Evolutionary conservation across 2,329 filamentous ascomycete genomes (phyloP).

Genomic region (Aureobasidium uvarum): DNA sequence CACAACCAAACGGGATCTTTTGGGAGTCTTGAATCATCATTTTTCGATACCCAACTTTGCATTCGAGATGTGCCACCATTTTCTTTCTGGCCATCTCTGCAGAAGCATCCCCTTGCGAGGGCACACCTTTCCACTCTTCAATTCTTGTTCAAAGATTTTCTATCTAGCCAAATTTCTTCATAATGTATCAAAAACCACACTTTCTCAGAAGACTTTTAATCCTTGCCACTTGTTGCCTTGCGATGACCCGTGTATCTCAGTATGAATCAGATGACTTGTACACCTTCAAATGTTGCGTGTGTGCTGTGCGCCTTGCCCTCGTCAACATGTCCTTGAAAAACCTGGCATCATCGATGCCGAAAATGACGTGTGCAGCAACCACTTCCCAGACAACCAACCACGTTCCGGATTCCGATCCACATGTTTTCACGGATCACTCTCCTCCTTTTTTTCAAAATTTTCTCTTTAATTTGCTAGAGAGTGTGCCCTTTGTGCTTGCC

Average conservation of each 20-base stretch:
- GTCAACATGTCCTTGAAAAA: not conserved
- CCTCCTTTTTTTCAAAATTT: not conserved
- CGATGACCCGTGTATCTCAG: not conserved
- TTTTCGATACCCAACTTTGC: slow-evolving; percentile 4
- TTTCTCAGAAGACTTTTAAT: not conserved
- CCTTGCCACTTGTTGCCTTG: not conserved
- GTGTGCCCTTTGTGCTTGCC: not conserved
- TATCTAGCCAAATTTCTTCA: not conserved
- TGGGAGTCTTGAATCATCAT: slow-evolving; percentile 22
- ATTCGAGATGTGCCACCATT: not conserved
- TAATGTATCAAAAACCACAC: slow-evolving; percentile 19
- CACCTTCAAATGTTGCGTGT: not conserved
- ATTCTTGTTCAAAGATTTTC: not conserved
- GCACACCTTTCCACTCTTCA: slow-evolving; percentile 7
- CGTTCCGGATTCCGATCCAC: not conserved
- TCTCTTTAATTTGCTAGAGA: not conserved
- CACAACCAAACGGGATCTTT: slow-evolving; percentile 13
- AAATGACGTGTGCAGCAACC: slow-evolving; percentile 10
- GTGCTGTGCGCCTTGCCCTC: not conserved
- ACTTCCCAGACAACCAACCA: slow-evolving; percentile 3
- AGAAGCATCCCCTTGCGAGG: slow-evolving; percentile 19
- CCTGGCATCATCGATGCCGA: slow-evolving; percentile 16
- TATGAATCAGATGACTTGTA: not conserved
- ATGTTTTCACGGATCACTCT: not conserved
- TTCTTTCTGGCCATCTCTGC: not conserved